Conservation (phyloP, 2,329 filamentous ascomycete species). For the Pezicula radicicola region DNA sequence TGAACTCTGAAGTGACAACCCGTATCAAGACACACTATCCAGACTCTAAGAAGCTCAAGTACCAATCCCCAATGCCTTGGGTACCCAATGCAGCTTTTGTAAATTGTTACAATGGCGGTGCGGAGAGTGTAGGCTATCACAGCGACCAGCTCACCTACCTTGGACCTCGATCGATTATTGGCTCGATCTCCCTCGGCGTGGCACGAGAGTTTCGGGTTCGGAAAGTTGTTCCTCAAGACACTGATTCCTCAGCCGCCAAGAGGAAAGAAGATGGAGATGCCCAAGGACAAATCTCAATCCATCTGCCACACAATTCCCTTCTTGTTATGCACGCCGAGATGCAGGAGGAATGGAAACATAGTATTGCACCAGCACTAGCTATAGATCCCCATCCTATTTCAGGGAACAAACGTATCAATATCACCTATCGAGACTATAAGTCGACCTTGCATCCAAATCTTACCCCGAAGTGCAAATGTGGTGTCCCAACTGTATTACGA, state of each 20-base stretch:
- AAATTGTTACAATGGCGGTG: constrained; percentile 84
- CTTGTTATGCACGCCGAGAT: constrained; percentile 97
- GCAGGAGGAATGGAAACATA: constrained; percentile 97
- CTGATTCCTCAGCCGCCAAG: constrained; percentile 12
- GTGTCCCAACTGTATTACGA: constrained; percentile 64
- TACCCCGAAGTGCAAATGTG: constrained; percentile 77
- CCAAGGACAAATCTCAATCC: constrained; percentile 85
- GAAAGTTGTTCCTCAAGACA: constrained; percentile 62
- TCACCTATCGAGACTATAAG: constrained; percentile 90
- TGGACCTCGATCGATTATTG: constrained; percentile 84
- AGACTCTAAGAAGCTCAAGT: constrained; percentile 67
- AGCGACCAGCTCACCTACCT: constrained; percentile 91
- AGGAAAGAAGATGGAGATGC: constrained; percentile 51
- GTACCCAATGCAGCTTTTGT: constrained; percentile 87
- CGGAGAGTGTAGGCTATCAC: constrained; percentile 87
- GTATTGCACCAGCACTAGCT: constrained; percentile 68
- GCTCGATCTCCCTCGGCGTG: constrained; percentile 85
- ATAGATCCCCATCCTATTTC: constrained; percentile 85
- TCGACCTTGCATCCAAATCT: constrained; percentile 70
- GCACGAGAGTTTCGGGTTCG: constrained; percentile 91
- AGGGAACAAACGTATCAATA: constrained; percentile 79
- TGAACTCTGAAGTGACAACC: constrained; percentile 73
- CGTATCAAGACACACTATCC: constrained; percentile 70
- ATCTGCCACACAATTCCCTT: constrained; percentile 90
- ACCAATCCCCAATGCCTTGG: constrained; percentile 75